Evolutionary conservation across 1,139 yeast species (phyloP), one percentile per base, ranked within the genome.

Genomic region (Kodamaea sp.): DNA sequence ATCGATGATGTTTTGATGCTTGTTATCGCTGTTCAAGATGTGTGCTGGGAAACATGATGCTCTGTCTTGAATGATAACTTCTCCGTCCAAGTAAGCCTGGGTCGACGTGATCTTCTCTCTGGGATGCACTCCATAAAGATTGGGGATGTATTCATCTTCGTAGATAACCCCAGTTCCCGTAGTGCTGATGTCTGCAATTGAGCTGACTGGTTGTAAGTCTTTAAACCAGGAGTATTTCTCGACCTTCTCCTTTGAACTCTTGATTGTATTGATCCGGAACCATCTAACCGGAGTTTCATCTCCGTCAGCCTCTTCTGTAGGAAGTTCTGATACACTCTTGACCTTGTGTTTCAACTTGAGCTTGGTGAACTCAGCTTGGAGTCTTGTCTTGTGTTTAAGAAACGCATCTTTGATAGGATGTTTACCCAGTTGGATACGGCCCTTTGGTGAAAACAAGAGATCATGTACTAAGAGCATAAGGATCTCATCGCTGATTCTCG

Each of bases 41-140:
- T 80, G 81, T 0, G 95, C 96, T 0, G 99, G 99, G 53, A 92
- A 88, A 57, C 98, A 92, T 3, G 97, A 89, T 0, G 97, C 97
- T 31, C 98, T 69, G 55, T 92, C 98, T 60, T 92, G 99, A 40
- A 92, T 87, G 38, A 94, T 89, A 14, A 92, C 66, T 34, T 80
- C 73, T 0, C 98, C 98, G 8, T 70, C 63, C 37, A 75, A 66
- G 58, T 92, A 92, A 1, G 87, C 76, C 18, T 73, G 76, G 7
- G 83, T 73, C 1, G 75, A 56, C 15, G 90, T 82, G 15, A 88
- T 61, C 47, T 78, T 75, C 43, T 83, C 88, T 38, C 69, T 62
- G 7, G 96, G 95, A 47, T 83, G 84, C 3, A 92, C 73, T 3
- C 97, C 98, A 56, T 74, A 89, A 21, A 94, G 64, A 45, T 84